These are phyloP conservation scores for Xylariaceae sp. DNA, from an alignment of 2,329 filamentous ascomycete genomes.

Conservation along the genomic window DNA sequence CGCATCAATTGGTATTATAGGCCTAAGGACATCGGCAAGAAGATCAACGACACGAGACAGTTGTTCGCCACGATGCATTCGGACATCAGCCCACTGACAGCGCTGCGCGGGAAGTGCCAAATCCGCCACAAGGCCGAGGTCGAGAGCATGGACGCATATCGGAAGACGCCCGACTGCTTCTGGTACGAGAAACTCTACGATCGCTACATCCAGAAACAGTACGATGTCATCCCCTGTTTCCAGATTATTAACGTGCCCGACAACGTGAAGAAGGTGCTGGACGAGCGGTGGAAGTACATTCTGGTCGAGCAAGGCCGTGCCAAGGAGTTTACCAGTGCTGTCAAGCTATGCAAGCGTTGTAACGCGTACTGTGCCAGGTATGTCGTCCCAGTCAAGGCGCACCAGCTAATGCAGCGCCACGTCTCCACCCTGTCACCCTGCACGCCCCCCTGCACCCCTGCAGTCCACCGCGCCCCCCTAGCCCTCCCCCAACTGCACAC, in stretches of 20 bases:
- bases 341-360: conserved; percentile 95
- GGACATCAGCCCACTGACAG: conserved; percentile 87
- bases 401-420: conserved; percentile 9
- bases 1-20: conserved; percentile 98
- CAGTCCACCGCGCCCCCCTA: conserved; percentile 1
- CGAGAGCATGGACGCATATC: conserved; percentile 73
- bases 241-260: conserved; percentile 95
- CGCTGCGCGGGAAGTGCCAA: conserved; percentile 87
- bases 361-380: conserved; percentile 86
- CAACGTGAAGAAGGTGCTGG: conserved; percentile 90
- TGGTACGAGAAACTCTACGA: conserved; percentile 98
- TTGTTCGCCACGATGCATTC: conserved; percentile 99
- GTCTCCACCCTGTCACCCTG: conserved; percentile 8
- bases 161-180: conserved; percentile 80
- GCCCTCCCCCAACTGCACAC: conserved; percentile 17
- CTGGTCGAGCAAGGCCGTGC: conserved; percentile 89
- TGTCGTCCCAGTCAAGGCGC: conserved; percentile 32
- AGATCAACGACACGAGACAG: conserved; percentile 82
- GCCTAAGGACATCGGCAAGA: conserved; percentile 90
- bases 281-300: conserved; percentile 95
- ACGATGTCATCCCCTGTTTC: conserved; percentile 89
- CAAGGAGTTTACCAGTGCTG: conserved; percentile 92
- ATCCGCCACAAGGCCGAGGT: conserved; percentile 89
- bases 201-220: conserved; percentile 95
- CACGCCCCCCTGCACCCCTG: too few species aligned